Percentiles rank a stretch among this genome's conserved stretches.
These are phyloP conservation scores for Hyaloscypha variabilis DNA, from an alignment of 495 filamentous ascomycete species.

Conservation along the genomic window DNA sequence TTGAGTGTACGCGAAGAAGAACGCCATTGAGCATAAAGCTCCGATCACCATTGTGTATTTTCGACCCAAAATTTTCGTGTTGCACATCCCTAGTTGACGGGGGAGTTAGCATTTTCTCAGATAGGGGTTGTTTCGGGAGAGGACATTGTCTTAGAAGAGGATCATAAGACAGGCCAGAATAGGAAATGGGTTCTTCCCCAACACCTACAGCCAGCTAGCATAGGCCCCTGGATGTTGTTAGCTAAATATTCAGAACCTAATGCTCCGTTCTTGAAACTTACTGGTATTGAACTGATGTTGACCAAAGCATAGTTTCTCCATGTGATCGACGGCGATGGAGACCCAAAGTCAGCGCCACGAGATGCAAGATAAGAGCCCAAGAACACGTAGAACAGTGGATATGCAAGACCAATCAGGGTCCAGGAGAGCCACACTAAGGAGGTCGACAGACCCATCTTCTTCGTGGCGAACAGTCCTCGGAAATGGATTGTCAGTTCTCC, in stretches of 20 bases:
- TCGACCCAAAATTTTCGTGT: conserved; percentile 56
- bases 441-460: conserved; percentile 61
- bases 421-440: conserved; percentile 69
- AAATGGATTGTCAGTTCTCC: conserved; percentile 58
- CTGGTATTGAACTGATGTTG: conserved; percentile 63
- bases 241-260: background rate
- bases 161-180: too few relatives aligned
- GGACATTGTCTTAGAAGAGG: too few relatives aligned
- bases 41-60: conserved; percentile 69
- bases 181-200: too few relatives aligned
- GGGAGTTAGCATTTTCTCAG: too few relatives aligned
- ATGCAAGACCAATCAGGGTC: conserved; percentile 70
- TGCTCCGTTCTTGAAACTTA: conserved; percentile 7
- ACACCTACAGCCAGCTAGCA: conserved; percentile 66
- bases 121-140: too few relatives aligned
- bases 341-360: conserved; percentile 48
- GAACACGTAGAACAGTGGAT: conserved; percentile 73
- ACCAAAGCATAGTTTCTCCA: conserved; percentile 76
- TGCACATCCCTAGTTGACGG: too few relatives aligned
- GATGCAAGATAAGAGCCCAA: conserved; percentile 53
- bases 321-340: conserved; percentile 50
- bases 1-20: conserved; percentile 72
- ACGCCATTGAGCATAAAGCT: conserved; percentile 61
- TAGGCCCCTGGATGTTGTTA: conserved; percentile 46
- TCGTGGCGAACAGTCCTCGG: conserved; percentile 64